Evolutionary conservation across 1,139 yeast genomes (phyloP), one percentile per base, ranked within the genome.

Genomic region (Suhomyces panamericanus): DNA sequence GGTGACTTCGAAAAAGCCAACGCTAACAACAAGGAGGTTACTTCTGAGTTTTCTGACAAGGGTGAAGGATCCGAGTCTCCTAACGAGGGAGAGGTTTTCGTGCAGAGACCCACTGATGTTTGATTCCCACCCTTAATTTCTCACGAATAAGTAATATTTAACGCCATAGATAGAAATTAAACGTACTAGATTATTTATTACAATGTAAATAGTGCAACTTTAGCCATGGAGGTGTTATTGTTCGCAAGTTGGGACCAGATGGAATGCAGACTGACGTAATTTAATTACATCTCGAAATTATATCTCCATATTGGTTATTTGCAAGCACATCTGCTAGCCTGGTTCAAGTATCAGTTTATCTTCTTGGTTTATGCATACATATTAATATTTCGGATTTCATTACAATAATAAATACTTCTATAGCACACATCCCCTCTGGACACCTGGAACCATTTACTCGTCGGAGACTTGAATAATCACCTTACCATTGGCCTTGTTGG

Each of bases 401-500:
- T 22, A 22, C 11, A 33, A 20, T 15, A 9, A 32, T 16, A 8
- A n/a, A 22, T 26, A 11, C 29, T 26, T 26, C 29, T 34, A 34
- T 20, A 20, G 4, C 24, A 5, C 24, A 6, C 6, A 6, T 20
- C 7, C 24, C 9, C 24, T 5, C 9, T 6, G 2, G 7, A 20
- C 24, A 20, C 24, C 24, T 20, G 5, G 24, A 13, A 9, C 15
- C 20, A 26, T 12, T 9, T 35, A 35, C 6, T 36, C 29, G n/a
- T 26, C 35, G 10, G 27, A 48, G 12, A 69, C 54, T 49, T 60
- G 58, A 29, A 80, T 50, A 7, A 86, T 74, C 33, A 86, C 70
- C 59, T 87, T 87, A 32, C 95, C 95, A 47, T 70, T 73, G 3
- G 85, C 82, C 41, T 63, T 69, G 44, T 78, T 77, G 13, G 70